phyloP scores from a whole-genome alignment of 2,329 filamentous ascomycete genomes.

The Verruconis gallopava region DNA sequence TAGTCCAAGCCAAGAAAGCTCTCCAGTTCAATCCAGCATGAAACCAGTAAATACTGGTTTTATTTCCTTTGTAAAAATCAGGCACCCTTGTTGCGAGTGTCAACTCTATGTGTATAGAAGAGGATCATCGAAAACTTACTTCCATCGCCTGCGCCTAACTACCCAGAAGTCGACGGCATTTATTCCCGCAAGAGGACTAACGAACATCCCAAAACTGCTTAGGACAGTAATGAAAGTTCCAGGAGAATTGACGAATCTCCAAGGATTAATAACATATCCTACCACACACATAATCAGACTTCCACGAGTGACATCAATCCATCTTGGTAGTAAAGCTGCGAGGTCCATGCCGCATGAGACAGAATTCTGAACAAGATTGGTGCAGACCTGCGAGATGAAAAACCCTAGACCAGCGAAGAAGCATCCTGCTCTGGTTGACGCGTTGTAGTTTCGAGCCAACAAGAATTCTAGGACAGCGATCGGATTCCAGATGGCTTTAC shows the following conservation, averaged over 20 bases:
- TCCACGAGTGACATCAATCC: slow-evolving; percentile 9
- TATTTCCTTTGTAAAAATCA: slow-evolving; percentile 12
- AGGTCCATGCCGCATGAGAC: slow-evolving; percentile 8
- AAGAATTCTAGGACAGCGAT: slow-evolving; percentile 7
- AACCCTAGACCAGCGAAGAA: slow-evolving; percentile 9
- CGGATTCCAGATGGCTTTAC: slow-evolving; percentile 6
- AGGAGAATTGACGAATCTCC: slow-evolving; percentile 8
- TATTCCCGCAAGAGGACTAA: slow-evolving; percentile 13
- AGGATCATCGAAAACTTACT: no score
- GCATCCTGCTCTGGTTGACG: slow-evolving; percentile 8
- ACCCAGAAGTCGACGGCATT: slow-evolving; percentile 13
- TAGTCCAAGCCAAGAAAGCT: slow-evolving; percentile 8
- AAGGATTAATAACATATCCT: slow-evolving; percentile 7
- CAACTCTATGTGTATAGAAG: no score
- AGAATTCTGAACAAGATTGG: slow-evolving; percentile 9
- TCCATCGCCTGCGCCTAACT: neutral
- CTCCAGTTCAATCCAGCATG: slow-evolving; percentile 9
- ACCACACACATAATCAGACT: slow-evolving; percentile 7
- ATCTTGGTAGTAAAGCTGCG: slow-evolving; percentile 7
- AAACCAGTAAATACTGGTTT: slow-evolving; percentile 10
- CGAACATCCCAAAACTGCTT: slow-evolving; percentile 17
- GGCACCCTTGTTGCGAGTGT: no score
- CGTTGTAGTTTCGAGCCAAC: slow-evolving; percentile 4
- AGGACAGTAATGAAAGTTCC: slow-evolving; percentile 16
- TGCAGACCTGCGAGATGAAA: slow-evolving; percentile 7